phyloP scores from a whole-genome alignment of 1,139 yeast species.

The Suhomyces taliae region DNA sequence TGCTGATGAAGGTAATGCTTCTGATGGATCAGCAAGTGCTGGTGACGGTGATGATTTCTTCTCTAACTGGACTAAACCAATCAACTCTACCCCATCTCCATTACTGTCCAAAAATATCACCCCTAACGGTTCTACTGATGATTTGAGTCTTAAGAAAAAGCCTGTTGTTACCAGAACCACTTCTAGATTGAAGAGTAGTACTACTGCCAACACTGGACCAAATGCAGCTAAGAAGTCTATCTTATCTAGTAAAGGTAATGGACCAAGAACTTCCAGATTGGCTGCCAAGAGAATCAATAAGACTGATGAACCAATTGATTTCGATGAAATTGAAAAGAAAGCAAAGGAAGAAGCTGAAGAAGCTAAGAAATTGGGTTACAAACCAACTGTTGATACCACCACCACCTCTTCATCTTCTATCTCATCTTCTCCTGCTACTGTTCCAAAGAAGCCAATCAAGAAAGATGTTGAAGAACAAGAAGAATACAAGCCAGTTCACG shows the following conservation, averaged over 20 bases:
- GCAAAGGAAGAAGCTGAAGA: slow-evolving; percentile 84
- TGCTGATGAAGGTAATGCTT: slow-evolving; percentile 37
- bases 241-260: slow-evolving; percentile 42
- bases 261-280: slow-evolving; percentile 57
- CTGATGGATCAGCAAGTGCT: slow-evolving; percentile 34
- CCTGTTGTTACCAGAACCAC: slow-evolving; percentile 29
- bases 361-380: slow-evolving; percentile 69
- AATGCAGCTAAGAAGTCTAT: slow-evolving; percentile 38
- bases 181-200: slow-evolving; percentile 20
- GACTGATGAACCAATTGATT: slow-evolving; percentile 70
- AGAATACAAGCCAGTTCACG: slow-evolving; percentile 37
- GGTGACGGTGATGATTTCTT: slow-evolving; percentile 80
- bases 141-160: slow-evolving; percentile 24
- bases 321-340: slow-evolving; percentile 85
- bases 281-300: slow-evolving; percentile 52
- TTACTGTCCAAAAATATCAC: slow-evolving; percentile 50
- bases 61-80: slow-evolving; percentile 85
- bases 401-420: slow-evolving; percentile 1
- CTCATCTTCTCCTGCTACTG: slow-evolving; percentile 9
- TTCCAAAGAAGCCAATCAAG: slow-evolving; percentile 10
- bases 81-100: slow-evolving; percentile 54
- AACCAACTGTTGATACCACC: slow-evolving; percentile 39
- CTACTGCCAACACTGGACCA: slow-evolving; percentile 21
- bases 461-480: slow-evolving; percentile 1
- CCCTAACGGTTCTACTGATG: slow-evolving; percentile 45